A percentile compares a stretch with the other conserved stretches of the same genome.
Evolutionary conservation across 2,329 filamentous ascomycete species (phyloP).

Genomic region (Botrytis deweyae): DNA sequence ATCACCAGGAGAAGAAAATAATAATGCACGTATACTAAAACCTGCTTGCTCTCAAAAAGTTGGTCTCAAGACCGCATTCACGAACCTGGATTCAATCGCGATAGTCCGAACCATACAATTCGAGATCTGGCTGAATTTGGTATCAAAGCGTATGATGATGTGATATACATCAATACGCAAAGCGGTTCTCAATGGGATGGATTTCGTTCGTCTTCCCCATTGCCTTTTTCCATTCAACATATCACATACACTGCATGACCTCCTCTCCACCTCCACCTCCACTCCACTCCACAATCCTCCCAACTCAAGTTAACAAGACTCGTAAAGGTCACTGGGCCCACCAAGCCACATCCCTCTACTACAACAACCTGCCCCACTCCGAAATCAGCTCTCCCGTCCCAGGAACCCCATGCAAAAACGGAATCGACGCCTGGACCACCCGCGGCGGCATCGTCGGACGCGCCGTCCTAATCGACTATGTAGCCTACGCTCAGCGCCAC

Average conservation of each 20-base stretch:
- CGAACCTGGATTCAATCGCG: conserved; percentile 27
- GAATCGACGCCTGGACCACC: conserved; percentile 28
- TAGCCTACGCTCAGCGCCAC: conserved; percentile 41
- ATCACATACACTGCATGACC: not conserved
- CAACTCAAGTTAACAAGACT: not conserved
- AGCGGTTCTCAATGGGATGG: conserved; percentile 48
- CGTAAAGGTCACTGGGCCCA: conserved; percentile 35
- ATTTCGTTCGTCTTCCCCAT: conserved; percentile 35
- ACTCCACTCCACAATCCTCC: not conserved
- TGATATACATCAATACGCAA: conserved; percentile 49
- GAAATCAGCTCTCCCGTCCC: conserved; percentile 37
- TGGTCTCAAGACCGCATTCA: conserved; percentile 27
- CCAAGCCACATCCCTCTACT: conserved; percentile 35
- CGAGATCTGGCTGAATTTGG: conserved; percentile 34
- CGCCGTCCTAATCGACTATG: conserved; percentile 53
- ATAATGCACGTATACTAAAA: not conserved
- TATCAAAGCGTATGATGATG: conserved; percentile 53
- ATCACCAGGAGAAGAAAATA: not conserved
- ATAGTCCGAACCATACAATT: conserved; percentile 24
- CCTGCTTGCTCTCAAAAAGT: conserved; percentile 14
- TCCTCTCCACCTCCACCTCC: no score
- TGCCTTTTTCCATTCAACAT: no score
- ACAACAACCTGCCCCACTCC: conserved; percentile 37
- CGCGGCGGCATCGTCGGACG: conserved; percentile 39
- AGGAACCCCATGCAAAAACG: conserved; percentile 38